These are phyloP conservation scores for Colletotrichum theobromicola DNA, from an alignment of 2,329 filamentous ascomycete genomes.

Conservation along the genomic window DNA sequence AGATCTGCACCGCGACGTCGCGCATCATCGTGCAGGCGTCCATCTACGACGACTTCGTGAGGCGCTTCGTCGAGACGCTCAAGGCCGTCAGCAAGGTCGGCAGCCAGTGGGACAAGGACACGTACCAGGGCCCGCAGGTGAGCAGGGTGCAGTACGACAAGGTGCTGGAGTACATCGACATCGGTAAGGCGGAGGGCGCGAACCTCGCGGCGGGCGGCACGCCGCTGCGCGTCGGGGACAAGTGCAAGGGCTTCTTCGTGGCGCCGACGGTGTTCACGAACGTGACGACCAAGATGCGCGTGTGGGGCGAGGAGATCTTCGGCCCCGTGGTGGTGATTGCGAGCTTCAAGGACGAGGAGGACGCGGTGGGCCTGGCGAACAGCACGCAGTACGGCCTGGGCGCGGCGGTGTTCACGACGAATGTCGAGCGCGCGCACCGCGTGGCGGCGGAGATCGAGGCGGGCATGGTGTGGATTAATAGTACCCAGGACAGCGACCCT, in stretches of 20 bases:
- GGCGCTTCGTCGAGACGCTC: constrained; percentile 63
- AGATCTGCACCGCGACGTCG: constrained; percentile 70
- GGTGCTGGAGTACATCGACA: constrained; percentile 72
- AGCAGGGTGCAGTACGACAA: constrained; percentile 74
- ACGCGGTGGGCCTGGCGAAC: constrained; percentile 49
- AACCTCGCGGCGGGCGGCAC: constrained; percentile 67
- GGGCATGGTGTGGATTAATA: constrained; percentile 62
- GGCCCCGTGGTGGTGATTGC: constrained; percentile 49
- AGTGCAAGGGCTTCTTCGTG: constrained; percentile 46
- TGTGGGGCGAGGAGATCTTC: constrained; percentile 53
- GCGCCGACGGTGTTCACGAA: constrained; percentile 51
- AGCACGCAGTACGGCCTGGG: constrained; percentile 67
- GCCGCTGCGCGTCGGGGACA: constrained; percentile 37
- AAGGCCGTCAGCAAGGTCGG: constrained; percentile 66
- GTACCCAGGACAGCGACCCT: constrained; percentile 48
- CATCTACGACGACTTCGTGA: constrained; percentile 68
- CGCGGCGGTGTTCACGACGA: constrained; percentile 65
- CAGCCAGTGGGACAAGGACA: constrained; percentile 71
- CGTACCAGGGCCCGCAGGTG: constrained; percentile 78
- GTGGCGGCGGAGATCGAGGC: constrained; percentile 63
- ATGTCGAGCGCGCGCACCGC: constrained; percentile 55
- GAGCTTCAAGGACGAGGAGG: constrained; percentile 46
- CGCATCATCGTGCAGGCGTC: constrained; percentile 69
- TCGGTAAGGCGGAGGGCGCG: constrained; percentile 73
- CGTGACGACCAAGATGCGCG: constrained; percentile 44